Base-by-base conservation (phyloP, 176 grass and related monocot species). In the Carex cristatella region DNA sequence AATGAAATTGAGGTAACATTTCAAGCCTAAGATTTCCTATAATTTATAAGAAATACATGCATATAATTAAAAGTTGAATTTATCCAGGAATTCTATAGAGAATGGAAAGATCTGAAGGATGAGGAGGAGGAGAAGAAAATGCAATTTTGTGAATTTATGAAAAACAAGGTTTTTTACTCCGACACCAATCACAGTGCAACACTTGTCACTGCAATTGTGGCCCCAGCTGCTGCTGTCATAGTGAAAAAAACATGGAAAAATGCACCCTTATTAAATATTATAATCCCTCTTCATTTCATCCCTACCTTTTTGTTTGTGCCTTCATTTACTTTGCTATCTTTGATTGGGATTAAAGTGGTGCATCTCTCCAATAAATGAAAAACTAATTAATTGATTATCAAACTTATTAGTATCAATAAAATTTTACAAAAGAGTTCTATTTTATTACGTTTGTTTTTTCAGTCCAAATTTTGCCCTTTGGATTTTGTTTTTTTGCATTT, bases 241-340 rank as follows among this genome's bases (percentile, higher is more conserved):
- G 61, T 82, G 23, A 53, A 82, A 30, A 82, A 53, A 53, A 67
- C 80, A 67, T 82, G 56, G 80, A 67, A 65, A 65, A 82, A 82
- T 66, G 67, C 37, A 30, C 80, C 80, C 7, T 1, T 82, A 48
- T 49, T 82, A 46, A 82, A 82, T 48, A 31, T 82, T 48, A 31
- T 82, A 53, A 82, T 82, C 11, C 80, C 80, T 82, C 44, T 82
- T 18, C 80, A 82, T 65, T 9, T 30, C 31, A 82, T 66, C 44
- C 80, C 80, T 66, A 82, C n/a, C 2, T 82, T 62, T 18, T 14
- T 82, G 2, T 82, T 82, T 82, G 80, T 82, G 38, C 80, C 80
- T 82, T 66, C 80, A 16, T 82, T 61, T 66, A 82, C 80, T 27
- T 23, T 82, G 18, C 10, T 82, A 14, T 82, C 80, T 65, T 82